These are phyloP conservation scores for Picea sitchensis DNA, from an alignment of 75 land plant species.

Conservation along the genomic window DNA sequence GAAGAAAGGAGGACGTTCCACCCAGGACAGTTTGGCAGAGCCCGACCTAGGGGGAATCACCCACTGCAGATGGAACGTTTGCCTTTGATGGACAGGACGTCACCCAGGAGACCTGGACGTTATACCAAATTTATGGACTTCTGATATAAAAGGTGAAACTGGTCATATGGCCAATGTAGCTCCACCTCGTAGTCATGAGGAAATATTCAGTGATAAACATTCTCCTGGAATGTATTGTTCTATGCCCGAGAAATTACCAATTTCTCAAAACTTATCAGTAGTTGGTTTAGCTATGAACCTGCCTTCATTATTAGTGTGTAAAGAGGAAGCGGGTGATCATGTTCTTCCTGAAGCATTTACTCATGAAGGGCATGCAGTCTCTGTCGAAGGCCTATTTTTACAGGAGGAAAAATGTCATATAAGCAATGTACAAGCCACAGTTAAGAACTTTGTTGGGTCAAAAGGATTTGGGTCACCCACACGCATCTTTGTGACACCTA, in stretches of 20 bases:
- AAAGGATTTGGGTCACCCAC: background rate
- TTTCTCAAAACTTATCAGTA: background rate
- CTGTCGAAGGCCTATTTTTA: background rate
- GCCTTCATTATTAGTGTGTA: background rate
- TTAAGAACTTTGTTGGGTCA: no score
- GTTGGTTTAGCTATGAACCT: background rate
- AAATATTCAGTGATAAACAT: background rate
- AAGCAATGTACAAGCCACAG: no score
- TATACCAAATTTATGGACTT: constrained; percentile 8
- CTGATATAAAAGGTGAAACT: background rate
- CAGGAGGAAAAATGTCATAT: background rate
- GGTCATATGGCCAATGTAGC: background rate
- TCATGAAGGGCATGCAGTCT: background rate
- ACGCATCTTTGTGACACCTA: background rate
- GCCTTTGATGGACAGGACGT: no score
- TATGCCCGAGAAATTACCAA: background rate
- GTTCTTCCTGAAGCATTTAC: background rate
- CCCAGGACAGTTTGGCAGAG: no score
- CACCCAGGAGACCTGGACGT: no score
- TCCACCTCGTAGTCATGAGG: background rate
- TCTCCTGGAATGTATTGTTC: background rate
- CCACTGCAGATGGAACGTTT: no score
- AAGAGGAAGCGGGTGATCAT: background rate
- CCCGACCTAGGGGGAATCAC: no score
- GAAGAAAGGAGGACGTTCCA: no score